Evolutionary conservation across 1,284 basidiomycete species (phyloP).

Genomic region (Cutaneotrichosporon cyanovorans): DNA sequence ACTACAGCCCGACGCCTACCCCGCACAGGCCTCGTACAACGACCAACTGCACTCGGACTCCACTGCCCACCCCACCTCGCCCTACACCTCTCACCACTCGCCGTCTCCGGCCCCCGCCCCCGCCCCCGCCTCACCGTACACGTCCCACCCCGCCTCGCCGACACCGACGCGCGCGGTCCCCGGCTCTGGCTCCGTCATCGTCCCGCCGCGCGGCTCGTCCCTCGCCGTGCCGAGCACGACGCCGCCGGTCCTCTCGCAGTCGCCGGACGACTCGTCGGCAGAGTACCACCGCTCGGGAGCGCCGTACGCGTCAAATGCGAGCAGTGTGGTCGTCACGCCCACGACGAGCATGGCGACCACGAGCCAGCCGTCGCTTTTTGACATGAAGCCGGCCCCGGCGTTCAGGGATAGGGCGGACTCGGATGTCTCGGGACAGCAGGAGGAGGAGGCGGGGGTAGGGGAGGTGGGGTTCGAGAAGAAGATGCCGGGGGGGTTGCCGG

Average conservation of each 20-base stretch:
- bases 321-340: slow-evolving; percentile 15
- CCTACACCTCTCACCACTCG: too few species aligned
- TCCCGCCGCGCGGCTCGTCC: slow-evolving; percentile 14
- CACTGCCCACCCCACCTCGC: too few species aligned
- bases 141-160: not conserved
- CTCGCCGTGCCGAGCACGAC: not conserved
- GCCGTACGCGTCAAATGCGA: slow-evolving; percentile 11
- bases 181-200: slow-evolving; percentile 8
- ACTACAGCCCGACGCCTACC: too few species aligned
- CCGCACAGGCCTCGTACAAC: too few species aligned
- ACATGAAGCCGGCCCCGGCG: slow-evolving; percentile 4
- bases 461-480: not conserved
- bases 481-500: not conserved
- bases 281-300: slow-evolving; percentile 1
- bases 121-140: not conserved
- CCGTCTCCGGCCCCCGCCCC: not conserved
- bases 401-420: slow-evolving; percentile 14
- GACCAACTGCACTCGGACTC: too few species aligned
- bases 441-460: not conserved
- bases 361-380: slow-evolving; percentile 11
- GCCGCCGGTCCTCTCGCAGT: not conserved
- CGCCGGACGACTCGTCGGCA: not conserved
- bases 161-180: too few species aligned
- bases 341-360: slow-evolving; percentile 14
- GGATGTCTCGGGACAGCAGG: slow-evolving; percentile 1